A percentile compares a stretch with the other conserved stretches of the same genome.
Evolutionary conservation across 202 grass and related monocot genomes (phyloP).

Genomic region (Panicum virgatum): DNA sequence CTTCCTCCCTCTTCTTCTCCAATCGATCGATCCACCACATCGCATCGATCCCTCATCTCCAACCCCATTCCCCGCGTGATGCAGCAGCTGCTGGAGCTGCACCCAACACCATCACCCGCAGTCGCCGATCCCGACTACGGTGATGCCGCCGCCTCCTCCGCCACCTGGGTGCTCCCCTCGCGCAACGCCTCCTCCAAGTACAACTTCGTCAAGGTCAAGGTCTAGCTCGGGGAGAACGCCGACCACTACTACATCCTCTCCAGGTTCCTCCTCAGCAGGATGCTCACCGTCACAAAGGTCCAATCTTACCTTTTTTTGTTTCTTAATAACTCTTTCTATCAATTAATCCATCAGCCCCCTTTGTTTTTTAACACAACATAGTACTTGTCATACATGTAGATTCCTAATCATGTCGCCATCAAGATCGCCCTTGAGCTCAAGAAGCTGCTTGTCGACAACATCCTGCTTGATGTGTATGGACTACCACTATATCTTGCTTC

Average conservation of each 20-base stretch:
- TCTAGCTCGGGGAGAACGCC: constrained; percentile 92
- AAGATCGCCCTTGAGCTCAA: constrained; percentile 98
- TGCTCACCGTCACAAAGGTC: constrained; percentile 97
- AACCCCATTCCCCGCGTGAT: not conserved
- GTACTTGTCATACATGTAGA: constrained; percentile 34
- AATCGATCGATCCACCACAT: not conserved
- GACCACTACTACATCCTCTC: constrained; percentile 97
- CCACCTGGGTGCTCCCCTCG: constrained; percentile 46
- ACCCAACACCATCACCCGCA: not conserved
- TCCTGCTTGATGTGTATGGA: constrained; percentile 89
- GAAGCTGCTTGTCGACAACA: constrained; percentile 95
- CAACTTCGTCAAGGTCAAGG: constrained; percentile 99
- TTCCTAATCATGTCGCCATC: constrained; percentile 94
- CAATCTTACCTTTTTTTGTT: no score
- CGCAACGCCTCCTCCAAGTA: constrained; percentile 95
- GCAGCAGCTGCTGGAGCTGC: not conserved
- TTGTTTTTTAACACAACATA: not conserved
- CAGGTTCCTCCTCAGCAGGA: constrained; percentile 94
- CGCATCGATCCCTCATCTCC: not conserved
- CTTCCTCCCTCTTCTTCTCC: not conserved
- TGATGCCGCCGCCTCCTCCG: not conserved
- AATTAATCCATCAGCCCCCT: no score
- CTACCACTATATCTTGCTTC: not conserved
- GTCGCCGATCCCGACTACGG: constrained; percentile 19
- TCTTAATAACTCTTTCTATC: not conserved